Percentiles rank a stretch among this genome's conserved stretches.
These are phyloP conservation scores for Globisporangium megalacanthum DNA, from an alignment of 352 stramenopile species.

Conservation along the genomic window DNA sequence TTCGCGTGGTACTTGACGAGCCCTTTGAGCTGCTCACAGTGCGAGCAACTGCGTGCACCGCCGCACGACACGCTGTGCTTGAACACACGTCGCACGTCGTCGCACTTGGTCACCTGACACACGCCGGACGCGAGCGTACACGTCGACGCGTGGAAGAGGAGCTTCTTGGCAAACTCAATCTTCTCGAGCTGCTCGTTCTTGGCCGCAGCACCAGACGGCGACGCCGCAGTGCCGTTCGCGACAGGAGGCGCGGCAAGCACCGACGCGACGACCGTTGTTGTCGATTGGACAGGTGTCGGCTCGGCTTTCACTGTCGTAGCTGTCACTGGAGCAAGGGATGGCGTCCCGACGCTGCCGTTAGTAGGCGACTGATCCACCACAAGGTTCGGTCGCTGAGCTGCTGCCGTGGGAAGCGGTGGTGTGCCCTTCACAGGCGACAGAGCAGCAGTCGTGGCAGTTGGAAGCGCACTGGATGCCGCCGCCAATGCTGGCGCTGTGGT, in stretches of 20 bases:
- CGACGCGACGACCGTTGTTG: conserved; percentile 1
- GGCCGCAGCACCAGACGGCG: conserved; percentile 14
- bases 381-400: conserved; percentile 19
- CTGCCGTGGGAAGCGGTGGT: background rate
- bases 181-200: conserved; percentile 73
- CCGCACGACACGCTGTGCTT: conserved; percentile 80
- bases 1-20: conserved; percentile 84
- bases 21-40: conserved; percentile 79
- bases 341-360: background rate
- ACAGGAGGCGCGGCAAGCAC: conserved; percentile 1
- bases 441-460: background rate
- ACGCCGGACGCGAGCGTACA: conserved; percentile 50
- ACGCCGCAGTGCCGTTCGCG: conserved; percentile 10
- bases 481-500: background rate
- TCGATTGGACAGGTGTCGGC: conserved; percentile 3
- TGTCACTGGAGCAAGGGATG: background rate
- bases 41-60: conserved; percentile 55
- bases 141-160: conserved; percentile 70
- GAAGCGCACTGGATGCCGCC: background rate
- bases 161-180: conserved; percentile 79
- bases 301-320: conserved; percentile 28
- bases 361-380: conserved; percentile 8
- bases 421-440: background rate
- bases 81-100: conserved; percentile 81
- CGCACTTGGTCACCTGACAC: conserved; percentile 84